phyloP scores from a whole-genome alignment of 23 red algal species.

The Gracilaria gracilis region DNA sequence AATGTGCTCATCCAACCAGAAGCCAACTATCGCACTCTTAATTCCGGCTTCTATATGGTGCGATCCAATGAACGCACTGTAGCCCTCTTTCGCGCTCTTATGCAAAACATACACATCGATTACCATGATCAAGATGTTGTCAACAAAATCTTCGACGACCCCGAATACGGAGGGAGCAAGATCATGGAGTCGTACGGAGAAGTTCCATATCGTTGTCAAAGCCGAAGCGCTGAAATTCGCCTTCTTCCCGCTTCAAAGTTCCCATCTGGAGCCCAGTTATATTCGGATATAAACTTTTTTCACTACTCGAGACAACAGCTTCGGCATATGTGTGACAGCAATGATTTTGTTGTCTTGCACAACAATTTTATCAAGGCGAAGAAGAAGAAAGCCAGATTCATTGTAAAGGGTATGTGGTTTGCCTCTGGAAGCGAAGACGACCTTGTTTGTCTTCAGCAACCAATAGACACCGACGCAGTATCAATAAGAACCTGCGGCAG shows the following conservation, averaged over 20 bases:
- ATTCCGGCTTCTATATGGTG: slow-evolving; percentile 59
- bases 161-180: slow-evolving; percentile 31
- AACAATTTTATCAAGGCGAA: slow-evolving; percentile 56
- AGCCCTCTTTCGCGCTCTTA: slow-evolving; percentile 24
- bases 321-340: slow-evolving; percentile 9
- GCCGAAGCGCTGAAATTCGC: slow-evolving; percentile 45
- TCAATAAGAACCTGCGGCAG: slow-evolving; percentile 38
- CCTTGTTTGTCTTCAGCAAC: slow-evolving; percentile 22
- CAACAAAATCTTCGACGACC: slow-evolving; percentile 58
- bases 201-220: slow-evolving; percentile 53
- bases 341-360: slow-evolving; percentile 39
- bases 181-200: slow-evolving; percentile 10
- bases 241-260: slow-evolving; percentile 37
- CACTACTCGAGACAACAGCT: slow-evolving; percentile 18
- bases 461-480: not conserved
- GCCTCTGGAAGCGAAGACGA: slow-evolving; percentile 9
- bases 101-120: slow-evolving; percentile 41
- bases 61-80: slow-evolving; percentile 26
- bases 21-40: slow-evolving; percentile 51
- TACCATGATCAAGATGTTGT: slow-evolving; percentile 64
- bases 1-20: slow-evolving; percentile 64
- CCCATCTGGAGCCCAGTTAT: slow-evolving; percentile 43
- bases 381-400: slow-evolving; percentile 57
- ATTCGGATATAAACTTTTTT: slow-evolving; percentile 22
- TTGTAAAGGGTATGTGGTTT: slow-evolving; percentile 60